A percentile compares a stretch with the other conserved stretches of the same genome.
phyloP scores from a whole-genome alignment of 1,284 basidiomycete genomes.

The Kalmanozyma brasiliensis region DNA sequence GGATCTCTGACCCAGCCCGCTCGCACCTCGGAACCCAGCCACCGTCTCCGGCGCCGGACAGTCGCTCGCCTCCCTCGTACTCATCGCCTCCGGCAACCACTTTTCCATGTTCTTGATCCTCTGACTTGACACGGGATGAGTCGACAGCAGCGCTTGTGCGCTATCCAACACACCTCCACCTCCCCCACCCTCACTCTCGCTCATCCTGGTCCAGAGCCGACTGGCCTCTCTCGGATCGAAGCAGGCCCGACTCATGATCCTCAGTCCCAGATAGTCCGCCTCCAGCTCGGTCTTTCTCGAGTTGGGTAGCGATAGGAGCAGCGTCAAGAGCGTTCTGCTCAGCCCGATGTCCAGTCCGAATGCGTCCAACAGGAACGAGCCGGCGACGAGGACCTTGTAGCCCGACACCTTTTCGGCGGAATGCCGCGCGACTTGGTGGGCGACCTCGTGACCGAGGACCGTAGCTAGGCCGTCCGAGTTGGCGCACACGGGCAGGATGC shows the following conservation, averaged over 20 bases:
- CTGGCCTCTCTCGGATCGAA: slow-evolving; percentile 79
- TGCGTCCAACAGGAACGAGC: slow-evolving; percentile 45
- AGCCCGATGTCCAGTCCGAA: slow-evolving; percentile 56
- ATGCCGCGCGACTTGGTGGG: slow-evolving; percentile 73
- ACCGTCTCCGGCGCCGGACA: slow-evolving; percentile 33
- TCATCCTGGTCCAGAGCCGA: slow-evolving; percentile 56
- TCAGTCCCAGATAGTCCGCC: slow-evolving; percentile 79
- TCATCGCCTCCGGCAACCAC: slow-evolving; percentile 50
- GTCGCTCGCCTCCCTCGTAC: slow-evolving; percentile 15
- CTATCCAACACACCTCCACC: slow-evolving; percentile 17
- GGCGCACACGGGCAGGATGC: slow-evolving; percentile 81
- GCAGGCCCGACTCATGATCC: slow-evolving; percentile 74
- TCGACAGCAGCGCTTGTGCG: slow-evolving; percentile 48
- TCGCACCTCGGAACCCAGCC: slow-evolving; percentile 22
- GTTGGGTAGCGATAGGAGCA: slow-evolving; percentile 81
- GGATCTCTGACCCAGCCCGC: slow-evolving; percentile 3
- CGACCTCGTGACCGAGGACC: slow-evolving; percentile 85
- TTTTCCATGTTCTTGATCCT: slow-evolving; percentile 55
- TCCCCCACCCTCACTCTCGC: slow-evolving; percentile 27
- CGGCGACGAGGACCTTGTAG: slow-evolving; percentile 56
- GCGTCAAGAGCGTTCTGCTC: slow-evolving; percentile 70
- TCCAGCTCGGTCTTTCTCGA: slow-evolving; percentile 83
- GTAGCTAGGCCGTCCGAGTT: slow-evolving; percentile 87
- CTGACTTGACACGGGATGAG: slow-evolving; percentile 56
- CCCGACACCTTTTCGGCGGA: slow-evolving; percentile 64